Evolutionary conservation across 768 basidiomycete species (phyloP).

Genomic region (Hygrocybe coccinea): DNA sequence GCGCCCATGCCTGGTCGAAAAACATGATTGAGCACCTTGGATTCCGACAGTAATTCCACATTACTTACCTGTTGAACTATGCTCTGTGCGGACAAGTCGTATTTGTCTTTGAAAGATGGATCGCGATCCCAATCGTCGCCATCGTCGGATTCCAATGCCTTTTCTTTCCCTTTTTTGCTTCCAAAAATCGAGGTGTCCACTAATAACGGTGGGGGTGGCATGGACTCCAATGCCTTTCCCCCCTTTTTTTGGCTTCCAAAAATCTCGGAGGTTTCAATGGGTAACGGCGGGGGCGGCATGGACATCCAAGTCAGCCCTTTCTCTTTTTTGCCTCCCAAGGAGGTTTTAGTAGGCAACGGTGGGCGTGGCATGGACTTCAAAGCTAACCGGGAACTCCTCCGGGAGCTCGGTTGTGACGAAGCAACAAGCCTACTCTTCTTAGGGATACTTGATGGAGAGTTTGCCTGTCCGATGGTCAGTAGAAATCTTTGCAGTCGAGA

Average conservation of each 20-base stretch:
- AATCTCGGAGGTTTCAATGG: too few species aligned
- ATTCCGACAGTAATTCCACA: conserved; percentile 2
- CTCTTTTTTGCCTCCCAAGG: not conserved
- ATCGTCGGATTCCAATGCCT: not conserved
- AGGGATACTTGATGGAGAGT: not conserved
- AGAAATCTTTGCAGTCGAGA: not conserved
- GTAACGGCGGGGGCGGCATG: not conserved
- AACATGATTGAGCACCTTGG: conserved; percentile 5
- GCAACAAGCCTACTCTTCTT: not conserved
- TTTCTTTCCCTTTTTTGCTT: not conserved
- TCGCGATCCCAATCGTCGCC: not conserved
- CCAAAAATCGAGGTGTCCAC: not conserved
- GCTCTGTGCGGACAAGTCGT: conserved; percentile 10
- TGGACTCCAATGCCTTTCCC: not conserved
- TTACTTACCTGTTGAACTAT: conserved; percentile 19
- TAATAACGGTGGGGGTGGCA: not conserved
- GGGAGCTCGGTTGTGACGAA: not conserved
- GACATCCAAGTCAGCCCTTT: not conserved
- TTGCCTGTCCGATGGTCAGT: not conserved
- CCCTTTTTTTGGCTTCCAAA: not conserved
- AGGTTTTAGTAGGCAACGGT: too few species aligned
- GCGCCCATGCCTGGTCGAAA: conserved; percentile 17
- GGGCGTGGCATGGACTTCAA: too few species aligned
- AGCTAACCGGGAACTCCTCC: not conserved
- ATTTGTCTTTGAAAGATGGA: not conserved